Percentiles rank a stretch among this genome's conserved stretches.
Conservation (phyloP, 805 yeast genomes). For the Cyberlindnera maritima region DNA sequence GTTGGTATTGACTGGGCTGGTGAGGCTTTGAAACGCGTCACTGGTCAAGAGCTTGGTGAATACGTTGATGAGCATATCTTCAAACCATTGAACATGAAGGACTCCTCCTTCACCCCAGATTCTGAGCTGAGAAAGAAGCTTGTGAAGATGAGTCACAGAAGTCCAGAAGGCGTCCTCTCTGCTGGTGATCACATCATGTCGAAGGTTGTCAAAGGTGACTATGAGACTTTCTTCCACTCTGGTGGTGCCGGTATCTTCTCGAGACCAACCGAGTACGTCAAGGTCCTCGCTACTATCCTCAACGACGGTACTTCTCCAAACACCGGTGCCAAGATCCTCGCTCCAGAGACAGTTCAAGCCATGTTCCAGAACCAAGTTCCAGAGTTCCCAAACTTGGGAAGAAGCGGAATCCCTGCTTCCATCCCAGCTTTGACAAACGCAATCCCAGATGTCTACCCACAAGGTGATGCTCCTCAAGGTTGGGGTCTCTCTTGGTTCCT, state of each 20-base stretch:
- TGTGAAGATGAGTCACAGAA: conserved; percentile 26
- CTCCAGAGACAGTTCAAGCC: conserved; percentile 31
- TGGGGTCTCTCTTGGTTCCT: conserved; percentile 33
- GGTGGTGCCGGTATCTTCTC: conserved; percentile 46
- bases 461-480: conserved; percentile 27
- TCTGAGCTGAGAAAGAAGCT: conserved; percentile 19
- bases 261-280: conserved; percentile 38
- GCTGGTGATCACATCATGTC: conserved; percentile 14
- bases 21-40: conserved; percentile 28
- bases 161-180: conserved; percentile 14
- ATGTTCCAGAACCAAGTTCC: conserved; percentile 35
- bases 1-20: conserved; percentile 38
- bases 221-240: conserved; percentile 24
- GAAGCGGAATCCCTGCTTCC: conserved; percentile 17
- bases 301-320: conserved; percentile 39
- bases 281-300: conserved; percentile 37
- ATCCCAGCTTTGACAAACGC: conserved; percentile 16
- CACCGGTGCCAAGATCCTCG: conserved; percentile 33
- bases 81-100: conserved; percentile 30
- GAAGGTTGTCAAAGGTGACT: conserved; percentile 1
- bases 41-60: conserved; percentile 30
- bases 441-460: conserved; percentile 26
- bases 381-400: conserved; percentile 23
- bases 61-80: conserved; percentile 30
- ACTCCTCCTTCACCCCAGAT: conserved; percentile 27